Conservation (phyloP, 306 rosid species). For the Styphnolobium japonicum region DNA sequence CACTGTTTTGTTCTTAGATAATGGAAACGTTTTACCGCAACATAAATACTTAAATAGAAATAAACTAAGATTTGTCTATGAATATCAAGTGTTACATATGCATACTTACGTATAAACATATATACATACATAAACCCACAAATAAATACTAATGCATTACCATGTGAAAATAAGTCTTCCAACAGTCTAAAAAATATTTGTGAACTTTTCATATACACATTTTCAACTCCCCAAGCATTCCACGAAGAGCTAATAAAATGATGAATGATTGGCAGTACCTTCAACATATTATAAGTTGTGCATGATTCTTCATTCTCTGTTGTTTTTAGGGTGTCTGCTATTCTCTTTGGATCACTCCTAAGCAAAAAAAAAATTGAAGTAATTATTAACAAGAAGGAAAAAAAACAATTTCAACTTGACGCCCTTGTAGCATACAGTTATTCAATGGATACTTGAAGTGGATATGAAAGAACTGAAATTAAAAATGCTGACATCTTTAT, state of each 20-base stretch:
- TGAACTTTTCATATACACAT: not conserved
- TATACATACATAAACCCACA: not conserved
- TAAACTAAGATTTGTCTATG: not conserved
- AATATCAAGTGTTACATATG: not conserved
- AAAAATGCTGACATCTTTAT: constrained; percentile 22
- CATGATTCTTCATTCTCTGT: constrained; percentile 88
- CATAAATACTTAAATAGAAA: not conserved
- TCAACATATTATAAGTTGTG: constrained; percentile 89
- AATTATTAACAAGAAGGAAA: not conserved
- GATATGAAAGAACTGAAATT: constrained; percentile 20
- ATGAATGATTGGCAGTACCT: constrained; percentile 44
- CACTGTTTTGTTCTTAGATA: constrained; percentile 7
- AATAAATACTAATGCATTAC: constrained; percentile 3
- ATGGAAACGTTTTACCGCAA: constrained; percentile 1
- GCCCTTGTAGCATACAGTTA: constrained; percentile 5
- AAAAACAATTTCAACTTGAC: not conserved
- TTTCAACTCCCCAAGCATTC: not conserved
- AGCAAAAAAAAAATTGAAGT: constrained; percentile 6
- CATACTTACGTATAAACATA: not conserved
- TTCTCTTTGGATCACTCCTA: constrained; percentile 74
- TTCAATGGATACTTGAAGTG: constrained; percentile 6
- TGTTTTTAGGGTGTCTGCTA: constrained; percentile 43
- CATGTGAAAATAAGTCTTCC: not conserved
- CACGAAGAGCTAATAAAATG: not conserved
- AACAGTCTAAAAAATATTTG: not conserved